Base-by-base conservation (phyloP, 108 stramenopile genomes). In the Epithemia pelagica region DNA sequence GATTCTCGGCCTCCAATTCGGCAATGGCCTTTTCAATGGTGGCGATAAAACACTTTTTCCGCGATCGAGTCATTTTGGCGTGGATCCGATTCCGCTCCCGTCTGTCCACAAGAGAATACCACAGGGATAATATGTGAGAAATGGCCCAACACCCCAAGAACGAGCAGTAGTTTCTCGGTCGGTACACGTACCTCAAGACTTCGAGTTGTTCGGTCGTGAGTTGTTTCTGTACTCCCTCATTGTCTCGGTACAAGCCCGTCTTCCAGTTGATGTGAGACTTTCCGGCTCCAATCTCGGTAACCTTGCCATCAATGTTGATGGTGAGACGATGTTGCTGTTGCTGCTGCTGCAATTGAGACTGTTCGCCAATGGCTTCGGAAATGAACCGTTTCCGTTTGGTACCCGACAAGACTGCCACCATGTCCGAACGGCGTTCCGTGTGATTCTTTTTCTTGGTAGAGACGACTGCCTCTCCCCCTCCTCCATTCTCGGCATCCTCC, bases 1-100 rank as follows among this genome's bases (percentile, higher is more conserved):
- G 23, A 61, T 88, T 87, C 24, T 85, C 84, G 19, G 72, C 68
- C 64, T 89, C 91, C 30, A 96, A 87, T 61, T 94, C 85, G 7
- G 78, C 67, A 62, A 96, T 90, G 3, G 90, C 85, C 59, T 85
- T 82, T 53, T 88, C 80, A 31, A 91, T 73, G 46, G 80, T 82
- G 28, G 86, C 82, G 52, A 96, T 75, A 68, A 86, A 94, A n/a
- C 72, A 69, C 74, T 92, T 94, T 70, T 95, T 96, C 18, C 96
- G 78, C 67, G 94, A 91, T 0, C 96, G 79, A 30, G 96, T 95
- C 89, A 94, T 90, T 68, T 96, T 95, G 54, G 96, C 96, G 65
- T 96, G 96, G 88, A 94, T 92, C 58, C 96, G 80, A 72, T 96
- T 96, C 23, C 96, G 89, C 76, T 96, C 96, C 30, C 94, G 86